Conservation (phyloP, 2,329 filamentous ascomycete genomes). For the Calonectria hawksworthii region DNA sequence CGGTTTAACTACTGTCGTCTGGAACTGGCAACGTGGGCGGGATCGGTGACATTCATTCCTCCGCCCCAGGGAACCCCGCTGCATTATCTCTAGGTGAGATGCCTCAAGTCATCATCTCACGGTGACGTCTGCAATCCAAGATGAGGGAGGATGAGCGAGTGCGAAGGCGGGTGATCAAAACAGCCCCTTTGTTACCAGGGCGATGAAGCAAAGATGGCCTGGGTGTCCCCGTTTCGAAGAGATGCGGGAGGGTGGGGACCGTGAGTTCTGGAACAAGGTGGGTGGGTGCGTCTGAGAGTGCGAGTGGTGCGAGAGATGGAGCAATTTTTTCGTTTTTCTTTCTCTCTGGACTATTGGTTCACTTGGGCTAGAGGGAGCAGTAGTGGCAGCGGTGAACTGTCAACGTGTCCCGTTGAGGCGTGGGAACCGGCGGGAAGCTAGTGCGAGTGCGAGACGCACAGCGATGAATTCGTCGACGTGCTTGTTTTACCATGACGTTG, state of each 20-base stretch:
- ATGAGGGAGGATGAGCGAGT: background rate
- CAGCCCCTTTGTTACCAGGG: conserved; percentile 15
- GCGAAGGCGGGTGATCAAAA: background rate
- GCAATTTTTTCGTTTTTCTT: background rate
- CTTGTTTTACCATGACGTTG: background rate
- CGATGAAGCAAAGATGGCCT: background rate
- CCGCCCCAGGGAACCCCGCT: background rate
- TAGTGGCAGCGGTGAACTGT: background rate
- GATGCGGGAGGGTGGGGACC: conserved; percentile 8
- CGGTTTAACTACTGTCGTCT: background rate
- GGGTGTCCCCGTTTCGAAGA: background rate
- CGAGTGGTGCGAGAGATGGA: background rate
- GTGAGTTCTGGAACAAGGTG: background rate
- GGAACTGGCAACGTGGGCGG: background rate
- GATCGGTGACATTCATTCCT: background rate
- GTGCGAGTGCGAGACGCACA: background rate
- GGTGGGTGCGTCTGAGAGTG: background rate
- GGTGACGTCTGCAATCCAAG: background rate
- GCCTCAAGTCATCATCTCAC: background rate
- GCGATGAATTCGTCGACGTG: background rate
- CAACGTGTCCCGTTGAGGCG: background rate
- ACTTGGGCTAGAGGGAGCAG: background rate
- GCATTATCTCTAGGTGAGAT: background rate
- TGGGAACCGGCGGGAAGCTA: background rate
- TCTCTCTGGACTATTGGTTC: background rate